phyloP scores from a whole-genome alignment of 2,329 filamentous ascomycete genomes.

The Endoconidiophora laricicola region DNA sequence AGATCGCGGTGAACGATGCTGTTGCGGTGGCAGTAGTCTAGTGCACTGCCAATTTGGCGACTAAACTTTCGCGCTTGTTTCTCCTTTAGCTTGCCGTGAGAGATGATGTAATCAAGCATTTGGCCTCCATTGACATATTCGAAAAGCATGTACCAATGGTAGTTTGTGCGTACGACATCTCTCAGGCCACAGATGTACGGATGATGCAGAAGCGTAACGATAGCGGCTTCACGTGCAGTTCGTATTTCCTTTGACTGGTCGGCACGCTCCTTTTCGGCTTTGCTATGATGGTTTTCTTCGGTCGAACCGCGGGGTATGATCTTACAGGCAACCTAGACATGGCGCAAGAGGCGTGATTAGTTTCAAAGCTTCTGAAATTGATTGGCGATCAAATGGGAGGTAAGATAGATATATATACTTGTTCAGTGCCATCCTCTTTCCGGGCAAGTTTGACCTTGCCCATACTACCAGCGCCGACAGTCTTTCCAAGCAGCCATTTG shows the following conservation, averaged over 20 bases:
- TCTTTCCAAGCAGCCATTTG: constrained; percentile 91
- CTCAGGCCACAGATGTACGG: constrained; percentile 92
- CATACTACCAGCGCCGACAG: constrained; percentile 95
- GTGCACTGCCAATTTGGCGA: constrained; percentile 85
- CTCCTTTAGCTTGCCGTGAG: constrained; percentile 90
- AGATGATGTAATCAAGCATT: constrained; percentile 99
- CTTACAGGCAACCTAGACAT: constrained; percentile 75
- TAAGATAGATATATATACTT: constrained; percentile 39
- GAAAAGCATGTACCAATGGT: constrained; percentile 99
- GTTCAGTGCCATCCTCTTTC: constrained; percentile 76
- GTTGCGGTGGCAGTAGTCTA: constrained; percentile 96
- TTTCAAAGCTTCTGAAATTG: neutral
- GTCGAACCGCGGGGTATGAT: constrained; percentile 84
- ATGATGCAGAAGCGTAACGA: constrained; percentile 84
- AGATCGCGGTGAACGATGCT: constrained; percentile 94
- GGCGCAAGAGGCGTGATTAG: neutral
- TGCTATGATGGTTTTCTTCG: constrained; percentile 61
- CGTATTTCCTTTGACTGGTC: constrained; percentile 94
- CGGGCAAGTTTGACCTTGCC: constrained; percentile 94
- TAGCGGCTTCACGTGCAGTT: constrained; percentile 87
- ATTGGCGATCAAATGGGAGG: neutral
- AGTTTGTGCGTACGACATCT: constrained; percentile 87
- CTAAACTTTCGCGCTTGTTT: constrained; percentile 97
- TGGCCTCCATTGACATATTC: constrained; percentile 98
- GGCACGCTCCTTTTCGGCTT: constrained; percentile 66